phyloP scores from a whole-genome alignment of 208 protist species.

The Wallacemonas sp. region DNA sequence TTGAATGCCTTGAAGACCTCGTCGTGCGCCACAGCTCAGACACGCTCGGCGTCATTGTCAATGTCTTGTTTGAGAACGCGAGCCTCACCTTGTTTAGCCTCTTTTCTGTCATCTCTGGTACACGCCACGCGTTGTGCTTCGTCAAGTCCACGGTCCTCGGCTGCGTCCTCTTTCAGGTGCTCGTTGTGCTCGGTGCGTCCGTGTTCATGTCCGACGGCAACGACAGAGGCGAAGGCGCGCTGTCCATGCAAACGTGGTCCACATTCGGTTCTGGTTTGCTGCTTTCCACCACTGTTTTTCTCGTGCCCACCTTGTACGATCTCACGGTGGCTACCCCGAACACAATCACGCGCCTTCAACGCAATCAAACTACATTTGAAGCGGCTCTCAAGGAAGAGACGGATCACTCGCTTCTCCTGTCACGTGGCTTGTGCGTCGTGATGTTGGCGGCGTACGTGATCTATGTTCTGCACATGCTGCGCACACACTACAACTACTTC shows the following conservation, averaged over 20 bases:
- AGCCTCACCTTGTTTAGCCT: slow-evolving; percentile 55
- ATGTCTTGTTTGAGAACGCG: slow-evolving; percentile 65
- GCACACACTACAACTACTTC: slow-evolving; percentile 44
- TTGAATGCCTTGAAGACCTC: slow-evolving; percentile 68
- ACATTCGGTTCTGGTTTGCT: slow-evolving; percentile 43
- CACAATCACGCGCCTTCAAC: slow-evolving; percentile 11
- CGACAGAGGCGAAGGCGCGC: slow-evolving; percentile 18
- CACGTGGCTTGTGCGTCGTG: slow-evolving; percentile 29
- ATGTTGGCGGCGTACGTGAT: slow-evolving; percentile 36
- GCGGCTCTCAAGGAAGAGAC: slow-evolving; percentile 19
- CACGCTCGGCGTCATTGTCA: slow-evolving; percentile 42
- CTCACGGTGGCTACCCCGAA: slow-evolving; percentile 24
- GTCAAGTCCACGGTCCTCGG: slow-evolving; percentile 62
- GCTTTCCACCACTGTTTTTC: slow-evolving; percentile 37
- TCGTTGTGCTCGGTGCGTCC: slow-evolving; percentile 56
- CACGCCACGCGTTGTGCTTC: slow-evolving; percentile 36
- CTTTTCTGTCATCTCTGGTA: slow-evolving; percentile 25
- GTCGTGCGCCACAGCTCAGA: slow-evolving; percentile 43
- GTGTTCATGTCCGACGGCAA: slow-evolving; percentile 36
- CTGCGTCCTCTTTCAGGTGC: slow-evolving; percentile 63
- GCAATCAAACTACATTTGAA: slow-evolving; percentile 8
- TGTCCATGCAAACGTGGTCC: slow-evolving; percentile 29
- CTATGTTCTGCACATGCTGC: slow-evolving; percentile 35
- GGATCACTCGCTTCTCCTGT: slow-evolving; percentile 28
- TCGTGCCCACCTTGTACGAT: slow-evolving; percentile 54